phyloP scores from a whole-genome alignment of 768 basidiomycete genomes.

The Pleurotus platypus region DNA sequence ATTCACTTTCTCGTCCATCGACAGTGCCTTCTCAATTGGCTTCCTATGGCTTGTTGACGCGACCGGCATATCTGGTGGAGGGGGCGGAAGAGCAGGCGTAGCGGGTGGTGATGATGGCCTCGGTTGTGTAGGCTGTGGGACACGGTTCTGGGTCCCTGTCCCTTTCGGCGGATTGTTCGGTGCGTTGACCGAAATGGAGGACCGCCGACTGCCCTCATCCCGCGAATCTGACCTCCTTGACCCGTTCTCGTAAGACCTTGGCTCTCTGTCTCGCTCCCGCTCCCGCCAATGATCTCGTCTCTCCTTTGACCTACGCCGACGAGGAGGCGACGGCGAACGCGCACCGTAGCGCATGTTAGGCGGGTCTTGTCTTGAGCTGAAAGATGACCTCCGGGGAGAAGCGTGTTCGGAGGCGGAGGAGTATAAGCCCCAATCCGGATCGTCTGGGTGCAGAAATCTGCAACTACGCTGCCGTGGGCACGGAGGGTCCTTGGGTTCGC shows the following conservation, averaged over 20 bases:
- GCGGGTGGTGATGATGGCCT: background rate
- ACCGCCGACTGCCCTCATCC: too few species aligned
- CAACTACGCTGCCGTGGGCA: background rate
- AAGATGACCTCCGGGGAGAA: background rate
- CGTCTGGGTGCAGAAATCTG: background rate
- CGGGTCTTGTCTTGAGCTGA: background rate
- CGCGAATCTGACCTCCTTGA: too few species aligned
- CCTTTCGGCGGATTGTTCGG: too few species aligned
- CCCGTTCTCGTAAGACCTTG: too few species aligned
- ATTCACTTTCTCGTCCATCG: background rate
- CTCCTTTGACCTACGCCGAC: background rate
- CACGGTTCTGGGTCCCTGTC: background rate
- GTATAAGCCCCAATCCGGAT: background rate
- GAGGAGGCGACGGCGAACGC: background rate
- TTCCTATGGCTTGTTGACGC: background rate
- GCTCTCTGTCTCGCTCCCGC: too few species aligned
- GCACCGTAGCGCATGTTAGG: background rate
- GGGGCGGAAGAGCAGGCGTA: background rate
- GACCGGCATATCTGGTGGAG: background rate
- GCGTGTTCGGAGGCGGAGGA: background rate
- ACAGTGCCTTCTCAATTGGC: background rate
- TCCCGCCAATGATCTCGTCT: too few species aligned
- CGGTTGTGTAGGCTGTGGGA: background rate
- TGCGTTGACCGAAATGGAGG: too few species aligned
- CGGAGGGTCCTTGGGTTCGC: background rate